phyloP scores from a whole-genome alignment of 129 eudicot species.

The Apium graveolens region DNA sequence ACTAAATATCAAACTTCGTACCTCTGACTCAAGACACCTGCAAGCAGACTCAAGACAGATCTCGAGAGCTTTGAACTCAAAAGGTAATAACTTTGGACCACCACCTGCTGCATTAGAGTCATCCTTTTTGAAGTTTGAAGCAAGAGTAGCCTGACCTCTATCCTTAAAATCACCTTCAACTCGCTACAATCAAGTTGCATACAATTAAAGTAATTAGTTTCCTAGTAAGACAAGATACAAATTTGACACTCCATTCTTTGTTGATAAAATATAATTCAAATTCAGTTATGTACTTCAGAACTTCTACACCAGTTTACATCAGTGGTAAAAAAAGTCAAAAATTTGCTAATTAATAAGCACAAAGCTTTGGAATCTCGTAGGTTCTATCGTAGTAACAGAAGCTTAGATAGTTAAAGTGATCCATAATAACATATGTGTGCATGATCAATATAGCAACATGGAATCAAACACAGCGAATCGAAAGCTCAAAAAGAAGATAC shows the following conservation, averaged over 20 bases:
- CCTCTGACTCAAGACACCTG: conserved; percentile 50
- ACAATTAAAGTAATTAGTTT: background rate
- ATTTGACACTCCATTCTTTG: background rate
- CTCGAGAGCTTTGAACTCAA: conserved; percentile 54
- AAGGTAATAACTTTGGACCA: conserved; percentile 48
- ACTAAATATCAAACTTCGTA: conserved; percentile 7
- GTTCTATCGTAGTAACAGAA: too few relatives aligned
- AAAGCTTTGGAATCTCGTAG: too few relatives aligned
- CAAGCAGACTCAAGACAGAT: conserved; percentile 59
- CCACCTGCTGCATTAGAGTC: conserved; percentile 12
- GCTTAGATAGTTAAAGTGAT: background rate
- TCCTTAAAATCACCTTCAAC: conserved; percentile 1
- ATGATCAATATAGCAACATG: background rate
- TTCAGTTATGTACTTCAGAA: background rate
- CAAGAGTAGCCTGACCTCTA: background rate
- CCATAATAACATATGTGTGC: background rate
- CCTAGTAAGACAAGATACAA: background rate
- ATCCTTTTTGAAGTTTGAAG: background rate
- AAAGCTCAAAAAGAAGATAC: background rate
- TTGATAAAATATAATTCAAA: too few relatives aligned
- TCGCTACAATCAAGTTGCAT: background rate
- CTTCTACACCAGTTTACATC: too few relatives aligned
- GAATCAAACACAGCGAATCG: background rate
- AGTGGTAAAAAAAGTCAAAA: background rate
- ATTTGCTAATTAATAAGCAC: too few relatives aligned